Evolutionary conservation across 805 yeast genomes (phyloP).

Genomic region (Myxozyma sirexii): DNA sequence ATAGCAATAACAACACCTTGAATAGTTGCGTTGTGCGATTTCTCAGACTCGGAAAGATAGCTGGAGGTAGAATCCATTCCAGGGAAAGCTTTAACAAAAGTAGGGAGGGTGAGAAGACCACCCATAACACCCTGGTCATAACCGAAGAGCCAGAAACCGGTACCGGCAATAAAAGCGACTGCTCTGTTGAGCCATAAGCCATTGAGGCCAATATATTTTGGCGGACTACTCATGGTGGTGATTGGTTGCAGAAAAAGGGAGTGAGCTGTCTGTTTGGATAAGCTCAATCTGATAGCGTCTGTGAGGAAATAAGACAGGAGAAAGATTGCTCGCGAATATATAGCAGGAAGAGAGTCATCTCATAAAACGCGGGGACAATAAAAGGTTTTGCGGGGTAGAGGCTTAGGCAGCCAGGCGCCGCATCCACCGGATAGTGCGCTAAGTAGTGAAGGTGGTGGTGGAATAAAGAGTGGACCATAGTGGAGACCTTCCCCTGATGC

Average conservation of each 20-base stretch:
- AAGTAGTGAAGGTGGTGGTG: not conserved
- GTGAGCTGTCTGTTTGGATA: no score
- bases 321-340: no score
- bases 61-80: conserved; percentile 8
- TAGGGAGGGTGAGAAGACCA: conserved; percentile 24
- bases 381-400: conserved; percentile 1
- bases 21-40: conserved; percentile 16
- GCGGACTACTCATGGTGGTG: no score
- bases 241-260: no score
- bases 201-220: conserved; percentile 47
- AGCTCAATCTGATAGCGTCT: no score
- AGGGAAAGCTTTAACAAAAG: conserved; percentile 26
- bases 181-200: conserved; percentile 56
- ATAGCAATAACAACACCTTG: conserved; percentile 37
- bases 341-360: not conserved
- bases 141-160: conserved; percentile 71
- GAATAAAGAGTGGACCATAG: not conserved
- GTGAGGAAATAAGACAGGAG: no score
- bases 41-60: conserved; percentile 1
- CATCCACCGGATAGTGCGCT: not conserved
- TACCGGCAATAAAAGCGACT: conserved; percentile 61
- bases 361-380: not conserved
- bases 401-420: no score
- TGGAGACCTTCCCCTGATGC: not conserved
- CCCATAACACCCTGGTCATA: conserved; percentile 81